phyloP scores from a whole-genome alignment of 1,284 basidiomycete genomes.

The Cerioporus squamosus region DNA sequence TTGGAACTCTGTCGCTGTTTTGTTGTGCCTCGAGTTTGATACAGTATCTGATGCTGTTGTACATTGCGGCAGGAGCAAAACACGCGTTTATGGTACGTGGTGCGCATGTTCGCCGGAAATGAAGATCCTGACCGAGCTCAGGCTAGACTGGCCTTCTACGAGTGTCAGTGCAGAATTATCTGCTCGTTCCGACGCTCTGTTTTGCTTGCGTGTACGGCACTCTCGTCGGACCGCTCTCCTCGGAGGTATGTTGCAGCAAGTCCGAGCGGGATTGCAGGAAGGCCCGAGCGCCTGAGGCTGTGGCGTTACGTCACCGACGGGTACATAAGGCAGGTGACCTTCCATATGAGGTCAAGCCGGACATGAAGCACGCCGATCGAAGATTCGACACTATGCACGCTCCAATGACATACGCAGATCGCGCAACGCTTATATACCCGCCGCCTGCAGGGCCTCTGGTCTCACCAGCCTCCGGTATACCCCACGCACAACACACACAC shows the following conservation, averaged over 20 bases:
- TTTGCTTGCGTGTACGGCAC: background rate
- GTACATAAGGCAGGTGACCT: slow-evolving; percentile 17
- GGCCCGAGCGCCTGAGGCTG: background rate
- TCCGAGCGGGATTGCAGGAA: background rate
- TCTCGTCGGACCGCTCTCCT: background rate
- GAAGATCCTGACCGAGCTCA: too few relatives aligned
- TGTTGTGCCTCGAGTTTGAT: too few relatives aligned
- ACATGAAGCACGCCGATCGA: too few relatives aligned
- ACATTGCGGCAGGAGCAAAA: background rate
- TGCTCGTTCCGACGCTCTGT: background rate
- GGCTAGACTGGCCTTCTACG: background rate
- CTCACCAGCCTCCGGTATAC: too few relatives aligned
- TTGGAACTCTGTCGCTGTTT: too few relatives aligned
- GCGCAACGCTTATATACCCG: slow-evolving; percentile 10
- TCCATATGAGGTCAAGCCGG: slow-evolving; percentile 8
- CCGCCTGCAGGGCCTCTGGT: too few relatives aligned
- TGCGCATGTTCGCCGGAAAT: slow-evolving; percentile 2
- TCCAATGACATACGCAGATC: slow-evolving; percentile 23
- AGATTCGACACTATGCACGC: background rate
- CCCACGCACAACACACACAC: background rate
- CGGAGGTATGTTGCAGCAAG: too few relatives aligned
- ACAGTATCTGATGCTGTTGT: too few relatives aligned
- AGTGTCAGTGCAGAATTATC: background rate
- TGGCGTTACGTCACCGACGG: slow-evolving; percentile 15
- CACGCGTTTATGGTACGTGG: slow-evolving; percentile 12